phyloP scores from a whole-genome alignment of 495 filamentous ascomycete species.

The Penicillium silybi region DNA sequence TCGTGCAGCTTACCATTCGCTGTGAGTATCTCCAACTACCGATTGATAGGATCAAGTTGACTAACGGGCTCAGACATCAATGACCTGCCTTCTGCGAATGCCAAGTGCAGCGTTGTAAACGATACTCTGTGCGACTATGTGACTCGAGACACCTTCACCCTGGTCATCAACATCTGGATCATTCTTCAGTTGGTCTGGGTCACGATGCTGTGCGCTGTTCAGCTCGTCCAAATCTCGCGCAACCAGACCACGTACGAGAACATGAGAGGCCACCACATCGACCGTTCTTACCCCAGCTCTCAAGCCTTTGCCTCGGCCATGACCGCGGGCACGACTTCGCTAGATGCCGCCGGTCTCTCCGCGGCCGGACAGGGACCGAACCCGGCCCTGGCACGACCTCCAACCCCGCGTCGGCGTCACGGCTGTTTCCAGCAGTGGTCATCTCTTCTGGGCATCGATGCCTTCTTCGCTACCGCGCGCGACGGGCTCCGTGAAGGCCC shows the following conservation, averaged over 20 bases:
- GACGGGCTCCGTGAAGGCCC: constrained; percentile 55
- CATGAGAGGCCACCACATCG: constrained; percentile 65
- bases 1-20: constrained; percentile 46
- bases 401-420: constrained; percentile 42
- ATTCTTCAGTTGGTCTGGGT: constrained; percentile 87
- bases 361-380: constrained; percentile 49
- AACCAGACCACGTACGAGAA: constrained; percentile 95
- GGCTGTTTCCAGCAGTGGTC: constrained; percentile 76
- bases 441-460: constrained; percentile 81
- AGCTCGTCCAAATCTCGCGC: constrained; percentile 83
- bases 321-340: constrained; percentile 63
- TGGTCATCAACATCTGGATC: constrained; percentile 73
- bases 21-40: constrained; percentile 43
- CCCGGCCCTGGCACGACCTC: constrained; percentile 38
- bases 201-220: constrained; percentile 89
- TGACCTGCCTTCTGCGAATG: constrained; percentile 39
- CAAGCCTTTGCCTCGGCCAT: constrained; percentile 72
- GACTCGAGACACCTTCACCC: constrained; percentile 76
- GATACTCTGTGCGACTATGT: constrained; percentile 67
- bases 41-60: neutral
- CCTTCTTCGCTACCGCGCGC: constrained; percentile 79
- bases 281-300: constrained; percentile 53
- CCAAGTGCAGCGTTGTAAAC: constrained; percentile 72
- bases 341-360: constrained; percentile 67
- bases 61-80: constrained; percentile 50